A percentile compares a stretch with the other conserved stretches of the same genome.
phyloP scores from a whole-genome alignment of 108 stramenopile species.

The Nitzschia sp. region DNA sequence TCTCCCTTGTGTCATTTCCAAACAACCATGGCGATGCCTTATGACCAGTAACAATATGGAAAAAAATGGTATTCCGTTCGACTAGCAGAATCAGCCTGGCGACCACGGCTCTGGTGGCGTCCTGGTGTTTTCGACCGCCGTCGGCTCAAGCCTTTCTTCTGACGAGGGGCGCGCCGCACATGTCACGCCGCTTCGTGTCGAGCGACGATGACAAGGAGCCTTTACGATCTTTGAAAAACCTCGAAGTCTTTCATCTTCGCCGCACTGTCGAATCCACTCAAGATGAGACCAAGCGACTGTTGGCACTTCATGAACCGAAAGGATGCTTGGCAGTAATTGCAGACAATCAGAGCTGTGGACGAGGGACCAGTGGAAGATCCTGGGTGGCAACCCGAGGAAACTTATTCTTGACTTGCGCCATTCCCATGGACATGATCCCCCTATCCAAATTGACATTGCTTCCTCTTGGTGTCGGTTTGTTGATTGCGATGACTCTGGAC shows the following conservation, averaged over 20 bases:
- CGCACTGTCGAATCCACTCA: constrained; percentile 45
- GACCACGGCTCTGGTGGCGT: no score
- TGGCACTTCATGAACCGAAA: constrained; percentile 7
- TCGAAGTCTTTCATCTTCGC: constrained; percentile 1
- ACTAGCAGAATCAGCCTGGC: no score
- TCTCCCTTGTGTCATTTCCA: no score
- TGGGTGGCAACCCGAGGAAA: constrained; percentile 57
- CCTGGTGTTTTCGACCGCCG: no score
- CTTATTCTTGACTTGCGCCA: constrained; percentile 47
- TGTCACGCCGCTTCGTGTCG: no score
- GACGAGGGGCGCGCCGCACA: no score
- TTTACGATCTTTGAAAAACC: not conserved
- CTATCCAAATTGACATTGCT: constrained; percentile 37
- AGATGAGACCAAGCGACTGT: constrained; percentile 43
- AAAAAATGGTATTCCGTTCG: no score
- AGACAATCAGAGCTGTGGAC: constrained; percentile 42
- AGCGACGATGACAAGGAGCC: no score
- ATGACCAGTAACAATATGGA: no score
- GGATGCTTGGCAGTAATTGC: constrained; percentile 35
- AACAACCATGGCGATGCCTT: no score
- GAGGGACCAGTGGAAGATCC: constrained; percentile 47
- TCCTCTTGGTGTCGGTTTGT: constrained; percentile 44
- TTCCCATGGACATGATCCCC: constrained; percentile 35
- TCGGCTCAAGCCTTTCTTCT: no score
- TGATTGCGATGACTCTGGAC: constrained; percentile 36